Percentiles rank a stretch among this genome's conserved stretches.
Conservation (phyloP, 225 moss, liverwort and hornwort species). For the Marchantia paleacea region DNA sequence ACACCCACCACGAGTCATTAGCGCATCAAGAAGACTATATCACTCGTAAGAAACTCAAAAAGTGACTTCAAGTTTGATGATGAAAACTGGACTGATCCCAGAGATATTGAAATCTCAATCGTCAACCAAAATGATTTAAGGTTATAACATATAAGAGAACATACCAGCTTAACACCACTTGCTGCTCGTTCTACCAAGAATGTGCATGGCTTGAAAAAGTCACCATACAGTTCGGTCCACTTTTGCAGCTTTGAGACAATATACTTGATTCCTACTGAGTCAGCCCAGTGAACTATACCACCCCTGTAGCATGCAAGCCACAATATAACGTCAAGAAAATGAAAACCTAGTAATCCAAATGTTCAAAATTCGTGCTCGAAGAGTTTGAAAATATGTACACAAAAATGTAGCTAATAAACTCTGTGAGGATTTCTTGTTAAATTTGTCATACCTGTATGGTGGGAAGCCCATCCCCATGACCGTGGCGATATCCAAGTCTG, state of each 20-base stretch:
- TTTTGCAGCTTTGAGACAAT: constrained; percentile 70
- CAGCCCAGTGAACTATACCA: constrained; percentile 88
- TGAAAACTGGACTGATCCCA: background rate
- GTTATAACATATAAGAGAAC: background rate
- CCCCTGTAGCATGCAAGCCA: constrained; percentile 59
- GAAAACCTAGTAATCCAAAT: too few relatives aligned
- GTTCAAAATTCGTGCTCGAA: too few relatives aligned
- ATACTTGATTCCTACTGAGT: constrained; percentile 77
- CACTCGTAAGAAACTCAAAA: background rate
- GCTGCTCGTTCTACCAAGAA: constrained; percentile 86
- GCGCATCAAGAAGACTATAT: background rate
- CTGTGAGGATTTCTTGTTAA: too few relatives aligned
- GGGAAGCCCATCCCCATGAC: constrained; percentile 99
- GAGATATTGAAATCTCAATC: background rate
- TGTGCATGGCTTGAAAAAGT: constrained; percentile 84
- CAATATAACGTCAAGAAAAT: background rate
- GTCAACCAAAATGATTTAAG: background rate
- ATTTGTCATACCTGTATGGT: constrained; percentile 65
- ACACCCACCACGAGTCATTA: constrained; percentile 4
- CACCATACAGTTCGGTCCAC: constrained; percentile 61
- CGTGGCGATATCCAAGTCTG: constrained; percentile 87
- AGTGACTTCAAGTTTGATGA: background rate
- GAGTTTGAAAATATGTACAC: too few relatives aligned
- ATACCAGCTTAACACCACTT: constrained; percentile 72
- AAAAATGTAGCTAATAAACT: too few relatives aligned